These are phyloP conservation scores for Artemisia princeps DNA, from an alignment of 140 eudicot species.

Conservation along the genomic window DNA sequence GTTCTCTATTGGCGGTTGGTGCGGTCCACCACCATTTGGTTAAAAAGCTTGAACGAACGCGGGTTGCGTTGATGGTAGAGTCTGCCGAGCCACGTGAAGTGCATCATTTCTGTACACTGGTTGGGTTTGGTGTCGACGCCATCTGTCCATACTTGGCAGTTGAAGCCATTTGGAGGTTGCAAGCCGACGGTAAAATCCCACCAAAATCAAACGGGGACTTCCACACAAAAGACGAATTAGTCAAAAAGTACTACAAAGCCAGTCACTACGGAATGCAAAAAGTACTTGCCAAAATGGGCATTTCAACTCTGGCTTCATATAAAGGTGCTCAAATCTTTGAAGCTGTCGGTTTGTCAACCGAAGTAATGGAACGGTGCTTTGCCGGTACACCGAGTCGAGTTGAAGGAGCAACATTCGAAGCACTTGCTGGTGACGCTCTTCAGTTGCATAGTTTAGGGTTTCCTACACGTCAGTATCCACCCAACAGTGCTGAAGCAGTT, in stretches of 20 bases:
- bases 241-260: constrained; percentile 78
- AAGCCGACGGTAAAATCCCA: constrained; percentile 93
- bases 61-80: constrained; percentile 76
- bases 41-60: constrained; percentile 78
- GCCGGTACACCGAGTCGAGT: constrained; percentile 95
- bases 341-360: constrained; percentile 95
- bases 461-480: constrained; percentile 60
- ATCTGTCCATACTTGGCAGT: constrained; percentile 91
- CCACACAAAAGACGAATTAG: constrained; percentile 70
- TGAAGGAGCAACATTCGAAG: constrained; percentile 96
- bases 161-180: constrained; percentile 96
- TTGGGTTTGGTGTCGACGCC: constrained; percentile 95
- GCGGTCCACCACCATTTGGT: constrained; percentile 97
- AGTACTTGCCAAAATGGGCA: constrained; percentile 98
- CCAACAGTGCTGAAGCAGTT: constrained; percentile 83
- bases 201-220: constrained; percentile 83
- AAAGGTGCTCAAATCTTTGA: constrained; percentile 99
- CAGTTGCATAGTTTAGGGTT: constrained; percentile 73
- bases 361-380: constrained; percentile 88
- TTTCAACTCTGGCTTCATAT: constrained; percentile 89
- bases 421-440: constrained; percentile 76
- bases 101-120: constrained; percentile 94
- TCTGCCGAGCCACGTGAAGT: constrained; percentile 99
- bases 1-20: constrained; percentile 91
- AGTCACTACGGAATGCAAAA: constrained; percentile 95